These are phyloP conservation scores for Parachaetomium inaequale DNA, from an alignment of 495 filamentous ascomycete genomes.

Conservation along the genomic window DNA sequence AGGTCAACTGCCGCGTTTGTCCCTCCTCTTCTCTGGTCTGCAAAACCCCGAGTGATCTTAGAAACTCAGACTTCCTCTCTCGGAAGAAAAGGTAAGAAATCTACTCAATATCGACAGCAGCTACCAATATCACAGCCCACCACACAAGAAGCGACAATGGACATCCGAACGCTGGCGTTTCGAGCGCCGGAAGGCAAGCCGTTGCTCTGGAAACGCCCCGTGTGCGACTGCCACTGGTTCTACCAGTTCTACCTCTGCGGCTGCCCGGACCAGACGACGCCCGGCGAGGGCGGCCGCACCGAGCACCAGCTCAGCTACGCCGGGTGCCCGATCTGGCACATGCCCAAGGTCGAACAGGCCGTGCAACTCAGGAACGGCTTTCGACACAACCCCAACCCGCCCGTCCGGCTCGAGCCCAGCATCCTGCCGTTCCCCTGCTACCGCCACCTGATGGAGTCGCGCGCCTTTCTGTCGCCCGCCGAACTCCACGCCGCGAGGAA, in stretches of 20 bases:
- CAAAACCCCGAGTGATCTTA: background rate
- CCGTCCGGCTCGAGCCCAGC: background rate
- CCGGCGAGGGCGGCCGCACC: no score
- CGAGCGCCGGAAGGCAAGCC: background rate
- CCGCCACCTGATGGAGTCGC: slow-evolving; percentile 3
- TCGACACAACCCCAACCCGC: background rate
- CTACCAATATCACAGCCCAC: background rate
- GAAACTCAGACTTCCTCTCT: background rate
- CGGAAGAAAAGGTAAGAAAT: background rate
- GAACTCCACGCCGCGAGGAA: background rate
- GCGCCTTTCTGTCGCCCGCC: background rate
- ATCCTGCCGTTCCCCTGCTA: slow-evolving; percentile 15
- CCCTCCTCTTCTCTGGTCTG: background rate
- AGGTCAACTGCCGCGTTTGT: background rate
- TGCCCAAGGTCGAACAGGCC: background rate
- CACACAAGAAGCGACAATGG: background rate
- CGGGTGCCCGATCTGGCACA: background rate
- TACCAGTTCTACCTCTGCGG: slow-evolving; percentile 15
- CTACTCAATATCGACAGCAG: background rate
- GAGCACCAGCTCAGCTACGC: background rate
- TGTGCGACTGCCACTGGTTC: slow-evolving; percentile 8
- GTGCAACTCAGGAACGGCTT: background rate
- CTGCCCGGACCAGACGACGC: background rate
- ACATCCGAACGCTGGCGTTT: background rate
- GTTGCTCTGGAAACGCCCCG: background rate